Base-by-base conservation (phyloP, 352 stramenopile genomes). In the Pythium angustatum region DNA sequence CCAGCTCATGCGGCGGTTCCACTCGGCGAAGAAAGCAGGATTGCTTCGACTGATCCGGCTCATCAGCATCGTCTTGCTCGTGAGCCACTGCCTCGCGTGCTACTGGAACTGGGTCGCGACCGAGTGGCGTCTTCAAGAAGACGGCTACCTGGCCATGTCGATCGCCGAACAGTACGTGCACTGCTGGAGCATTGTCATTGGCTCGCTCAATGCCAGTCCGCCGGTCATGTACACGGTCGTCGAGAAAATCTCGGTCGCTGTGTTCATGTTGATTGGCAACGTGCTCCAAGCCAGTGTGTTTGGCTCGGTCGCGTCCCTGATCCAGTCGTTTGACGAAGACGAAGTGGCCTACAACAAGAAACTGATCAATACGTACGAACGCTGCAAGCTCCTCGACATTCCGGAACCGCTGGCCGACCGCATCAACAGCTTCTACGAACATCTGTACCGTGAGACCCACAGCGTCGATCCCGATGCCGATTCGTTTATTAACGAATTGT, bases 401-500 rank as follows among this genome's bases (percentile, higher is more conserved):
- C 75, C 82, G 0, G 77, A 87, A 43, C 64, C 57, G 19, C 68
- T 91, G 7, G 60, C 70, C 0, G 69, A 72, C 9, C 79, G 82
- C 17, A 91, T 91, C 61, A 77, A 81, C 19, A 76, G 78, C 9
- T 91, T 85, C 60, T 91, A 89, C 34, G 82, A 91, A 51, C 83
- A 89, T 56, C 47, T 91, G 22, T 91, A 86, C 62, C 71, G 77
- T 8, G 82, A 91, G 48, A 91, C 80, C 0, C 85, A 83, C 33
- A 89, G 76, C 45, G 64, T 87, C 14, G 89, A 63, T 22, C 66
- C 71, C 15, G 82, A 91, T 24, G 80, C 78, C 10, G 81, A 93
- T 54, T 60, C 83, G 3, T 93, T 93, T 51, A 93, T 91, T 64
- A 88, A 88, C 58, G 84, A 93, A 36, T 58, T 93, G 17, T 91